Base-by-base conservation (phyloP, 495 filamentous ascomycete species). In the Viridothelium virens region DNA sequence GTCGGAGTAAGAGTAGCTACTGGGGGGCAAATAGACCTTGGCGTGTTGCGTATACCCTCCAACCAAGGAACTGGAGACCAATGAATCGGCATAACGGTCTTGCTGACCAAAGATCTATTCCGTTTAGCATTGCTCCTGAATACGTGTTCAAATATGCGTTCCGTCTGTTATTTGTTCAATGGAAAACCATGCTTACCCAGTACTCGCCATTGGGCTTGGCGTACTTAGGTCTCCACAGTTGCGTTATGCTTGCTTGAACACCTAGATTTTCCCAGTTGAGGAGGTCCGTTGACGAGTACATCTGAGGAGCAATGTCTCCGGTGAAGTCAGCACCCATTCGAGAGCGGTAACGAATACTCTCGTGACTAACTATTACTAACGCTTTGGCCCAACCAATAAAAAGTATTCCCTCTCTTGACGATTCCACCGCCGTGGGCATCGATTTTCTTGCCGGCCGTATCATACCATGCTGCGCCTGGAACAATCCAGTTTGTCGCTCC, bases 251-350 rank as follows among this genome's bases (percentile, higher is more conserved):
- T 36, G 53, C 53, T 59, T 59, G 53, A 6, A 36, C 53, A 59
- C 53, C 53, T 7, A 59, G 31, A 18, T 59, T 59, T 62, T 76
- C 74, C 79, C 79, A 81, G 67, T 81, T 78, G 25, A 81, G 63
- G 11, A 81, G 73, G 62, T 81, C 77, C 2, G 74, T 77, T 9
- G 77, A 79, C 2, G 78, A 79, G 63, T 81, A 81, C 70, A 81
- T 70, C 64, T 72, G 74, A 6, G 79, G 78, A 10, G 76, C 75
- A 63, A 76, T 67, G 63, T 77, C 77, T 79, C 48, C 6, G 7
- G 53, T 18, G 18, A 6, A 59, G n/a, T 12, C 33, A 61, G 50
- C 18, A 61, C 0, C 53, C 31, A 36, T 36, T 4, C 7, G 7
- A 14, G 18, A 33, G 1, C 14, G 6, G 53, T 36, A 59, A 9